Conservation (phyloP, 2,329 filamentous ascomycete species). For the Calcarisporium arbuscula region DNA sequence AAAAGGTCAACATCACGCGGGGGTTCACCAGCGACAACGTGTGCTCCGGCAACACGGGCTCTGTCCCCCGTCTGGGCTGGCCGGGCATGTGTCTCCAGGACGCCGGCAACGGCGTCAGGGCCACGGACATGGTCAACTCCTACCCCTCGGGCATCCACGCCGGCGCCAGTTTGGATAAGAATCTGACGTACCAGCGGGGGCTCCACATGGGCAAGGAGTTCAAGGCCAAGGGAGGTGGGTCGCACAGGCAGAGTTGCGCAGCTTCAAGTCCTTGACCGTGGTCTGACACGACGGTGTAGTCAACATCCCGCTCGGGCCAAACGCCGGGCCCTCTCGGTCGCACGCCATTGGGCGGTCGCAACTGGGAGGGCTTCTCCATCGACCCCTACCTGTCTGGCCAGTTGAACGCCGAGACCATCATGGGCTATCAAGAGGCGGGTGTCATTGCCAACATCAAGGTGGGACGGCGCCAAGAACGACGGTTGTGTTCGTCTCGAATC, state of each 20-base stretch:
- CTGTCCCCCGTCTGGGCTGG: conserved; percentile 37
- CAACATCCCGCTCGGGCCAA: conserved; percentile 65
- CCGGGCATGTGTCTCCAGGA: conserved; percentile 44
- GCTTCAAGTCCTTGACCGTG: not conserved
- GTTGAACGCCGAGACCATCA: conserved; percentile 64
- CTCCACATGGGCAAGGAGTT: conserved; percentile 52
- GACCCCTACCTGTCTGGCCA: conserved; percentile 67
- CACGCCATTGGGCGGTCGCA: conserved; percentile 64
- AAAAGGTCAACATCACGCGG: conserved; percentile 51
- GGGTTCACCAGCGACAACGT: conserved; percentile 46
- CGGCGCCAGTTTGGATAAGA: conserved; percentile 47
- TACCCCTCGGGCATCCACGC: conserved; percentile 42
- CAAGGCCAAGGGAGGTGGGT: conserved; percentile 49
- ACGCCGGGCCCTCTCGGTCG: conserved; percentile 65
- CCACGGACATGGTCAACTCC: conserved; percentile 40
- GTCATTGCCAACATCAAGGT: conserved; percentile 70
- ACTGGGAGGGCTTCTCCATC: conserved; percentile 69
- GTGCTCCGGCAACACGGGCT: conserved; percentile 42
- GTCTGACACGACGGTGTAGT: conserved; percentile 24
- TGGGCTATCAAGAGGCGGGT: conserved; percentile 70
- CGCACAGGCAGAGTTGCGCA: too few species aligned
- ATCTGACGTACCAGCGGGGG: conserved; percentile 44
- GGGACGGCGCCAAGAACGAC: too few species aligned
- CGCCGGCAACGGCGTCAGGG: conserved; percentile 42
- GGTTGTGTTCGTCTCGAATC: rapidly evolving